Evolutionary conservation across 371 early-diverging fungal genomes (phyloP).

Genomic region (Furculomyces boomerangus): DNA sequence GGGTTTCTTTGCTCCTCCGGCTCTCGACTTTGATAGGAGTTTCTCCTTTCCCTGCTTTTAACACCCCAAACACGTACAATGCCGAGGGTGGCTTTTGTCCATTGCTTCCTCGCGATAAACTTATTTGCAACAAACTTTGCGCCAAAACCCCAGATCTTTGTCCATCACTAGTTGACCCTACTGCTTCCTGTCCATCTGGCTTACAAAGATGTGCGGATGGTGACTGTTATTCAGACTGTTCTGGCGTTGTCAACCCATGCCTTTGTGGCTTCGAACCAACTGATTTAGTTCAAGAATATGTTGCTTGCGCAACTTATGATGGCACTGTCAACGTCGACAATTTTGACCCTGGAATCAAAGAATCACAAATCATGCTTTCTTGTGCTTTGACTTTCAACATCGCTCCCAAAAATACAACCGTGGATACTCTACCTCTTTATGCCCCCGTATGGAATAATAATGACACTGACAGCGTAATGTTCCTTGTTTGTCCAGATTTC

Average conservation of each 20-base stretch:
- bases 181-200: constrained; percentile 4
- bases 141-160: constrained; percentile 13
- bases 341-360: constrained; percentile 29
- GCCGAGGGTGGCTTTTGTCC: constrained; percentile 15
- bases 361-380: constrained; percentile 20
- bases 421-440: constrained; percentile 6
- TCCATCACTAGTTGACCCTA: constrained; percentile 7
- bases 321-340: constrained; percentile 25
- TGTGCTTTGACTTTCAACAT: constrained; percentile 24
- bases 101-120: constrained; percentile 11
- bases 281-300: constrained; percentile 3
- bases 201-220: constrained; percentile 23
- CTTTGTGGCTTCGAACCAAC: constrained; percentile 10
- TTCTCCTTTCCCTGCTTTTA: constrained; percentile 1
- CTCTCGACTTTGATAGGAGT: no score
- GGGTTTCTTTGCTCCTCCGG: no score
- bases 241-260: constrained; percentile 15
- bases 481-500: constrained; percentile 31
- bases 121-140: constrained; percentile 15
- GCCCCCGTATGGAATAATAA: constrained; percentile 7
- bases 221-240: constrained; percentile 14
- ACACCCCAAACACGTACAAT: constrained; percentile 19
- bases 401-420: constrained; percentile 3
- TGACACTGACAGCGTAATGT: constrained; percentile 13
- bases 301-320: constrained; percentile 9